A percentile compares a stretch with the other conserved stretches of the same genome.
Evolutionary conservation across 2,329 filamentous ascomycete genomes (phyloP).

Genomic region (Chaetomium sp.): DNA sequence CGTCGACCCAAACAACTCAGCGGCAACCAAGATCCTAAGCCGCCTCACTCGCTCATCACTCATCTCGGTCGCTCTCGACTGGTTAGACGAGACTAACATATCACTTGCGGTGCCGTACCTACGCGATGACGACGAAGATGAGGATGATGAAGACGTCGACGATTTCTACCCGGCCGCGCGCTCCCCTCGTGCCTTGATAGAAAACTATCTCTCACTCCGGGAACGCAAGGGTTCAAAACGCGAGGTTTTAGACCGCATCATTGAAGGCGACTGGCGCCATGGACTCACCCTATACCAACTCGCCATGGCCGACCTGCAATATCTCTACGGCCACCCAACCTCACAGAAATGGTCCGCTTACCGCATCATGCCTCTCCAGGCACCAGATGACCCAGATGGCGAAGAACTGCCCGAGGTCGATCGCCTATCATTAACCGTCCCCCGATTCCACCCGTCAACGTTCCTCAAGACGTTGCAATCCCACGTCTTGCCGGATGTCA

Average conservation of each 20-base stretch:
- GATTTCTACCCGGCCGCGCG: slow-evolving; percentile 63
- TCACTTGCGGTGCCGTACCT: slow-evolving; percentile 55
- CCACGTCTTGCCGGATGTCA: slow-evolving; percentile 70
- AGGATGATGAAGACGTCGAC: slow-evolving; percentile 41
- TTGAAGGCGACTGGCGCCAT: slow-evolving; percentile 62
- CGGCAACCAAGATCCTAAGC: slow-evolving; percentile 59
- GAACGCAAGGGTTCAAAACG: slow-evolving; percentile 53
- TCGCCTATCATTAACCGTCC: slow-evolving; percentile 45
- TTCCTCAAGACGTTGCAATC: slow-evolving; percentile 71
- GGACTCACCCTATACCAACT: slow-evolving; percentile 60
- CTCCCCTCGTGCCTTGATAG: slow-evolving; percentile 59
- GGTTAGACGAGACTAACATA: slow-evolving; percentile 64
- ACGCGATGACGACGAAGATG: slow-evolving; percentile 30
- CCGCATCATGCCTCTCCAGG: slow-evolving; percentile 48
- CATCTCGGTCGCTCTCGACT: slow-evolving; percentile 65
- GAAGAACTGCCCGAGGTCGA: slow-evolving; percentile 36
- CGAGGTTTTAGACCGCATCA: slow-evolving; percentile 56
- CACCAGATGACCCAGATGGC: slow-evolving; percentile 31
- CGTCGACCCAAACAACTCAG: slow-evolving; percentile 57
- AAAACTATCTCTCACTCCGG: slow-evolving; percentile 56
- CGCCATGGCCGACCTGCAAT: slow-evolving; percentile 61
- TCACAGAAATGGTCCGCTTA: slow-evolving; percentile 60
- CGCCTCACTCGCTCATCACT: slow-evolving; percentile 67
- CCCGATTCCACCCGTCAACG: slow-evolving; percentile 72
- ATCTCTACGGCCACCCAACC: slow-evolving; percentile 58